Evolutionary conservation across 1,284 basidiomycete species (phyloP).

Genomic region (Ustilago loliicola): DNA sequence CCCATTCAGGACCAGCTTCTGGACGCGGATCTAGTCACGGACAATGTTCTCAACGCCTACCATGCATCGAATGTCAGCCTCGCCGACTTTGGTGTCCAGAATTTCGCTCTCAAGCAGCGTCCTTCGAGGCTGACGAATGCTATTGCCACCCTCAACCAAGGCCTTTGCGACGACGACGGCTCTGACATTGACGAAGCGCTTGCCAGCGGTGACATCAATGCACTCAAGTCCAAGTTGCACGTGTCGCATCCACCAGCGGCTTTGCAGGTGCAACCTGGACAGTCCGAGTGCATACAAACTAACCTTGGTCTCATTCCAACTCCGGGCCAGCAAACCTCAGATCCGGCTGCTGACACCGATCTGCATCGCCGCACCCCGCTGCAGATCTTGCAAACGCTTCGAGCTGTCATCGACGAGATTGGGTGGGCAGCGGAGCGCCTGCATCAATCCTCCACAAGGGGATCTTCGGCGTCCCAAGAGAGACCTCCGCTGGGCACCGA

Average conservation of each 20-base stretch:
- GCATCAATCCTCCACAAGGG: conserved; percentile 13
- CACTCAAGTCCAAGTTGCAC: conserved; percentile 8
- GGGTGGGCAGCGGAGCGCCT: conserved; percentile 28
- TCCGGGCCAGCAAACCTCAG: too few relatives aligned
- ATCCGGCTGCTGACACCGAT: not conserved
- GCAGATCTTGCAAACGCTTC: conserved; percentile 39
- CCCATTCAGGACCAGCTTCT: conserved; percentile 36
- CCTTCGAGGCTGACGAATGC: conserved; percentile 24
- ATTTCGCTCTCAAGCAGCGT: conserved; percentile 25
- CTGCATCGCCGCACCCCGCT: conserved; percentile 42
- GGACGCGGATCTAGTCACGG: conserved; percentile 35
- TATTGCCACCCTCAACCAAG: conserved; percentile 17
- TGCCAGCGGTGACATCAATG: conserved; percentile 7
- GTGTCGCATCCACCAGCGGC: not conserved
- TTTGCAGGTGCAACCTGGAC: not conserved
- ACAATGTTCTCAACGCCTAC: conserved; percentile 34
- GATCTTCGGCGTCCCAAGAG: conserved; percentile 5
- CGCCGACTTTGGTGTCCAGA: conserved; percentile 33
- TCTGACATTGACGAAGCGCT: conserved; percentile 36
- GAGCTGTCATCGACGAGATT: conserved; percentile 45
- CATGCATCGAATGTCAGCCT: conserved; percentile 27
- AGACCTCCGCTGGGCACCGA: conserved; percentile 36
- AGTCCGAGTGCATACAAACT: conserved; percentile 3
- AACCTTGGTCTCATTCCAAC: conserved; percentile 14
- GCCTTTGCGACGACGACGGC: conserved; percentile 26